phyloP scores from a whole-genome alignment of 2,329 filamentous ascomycete species.

The Botryotinia convoluta region DNA sequence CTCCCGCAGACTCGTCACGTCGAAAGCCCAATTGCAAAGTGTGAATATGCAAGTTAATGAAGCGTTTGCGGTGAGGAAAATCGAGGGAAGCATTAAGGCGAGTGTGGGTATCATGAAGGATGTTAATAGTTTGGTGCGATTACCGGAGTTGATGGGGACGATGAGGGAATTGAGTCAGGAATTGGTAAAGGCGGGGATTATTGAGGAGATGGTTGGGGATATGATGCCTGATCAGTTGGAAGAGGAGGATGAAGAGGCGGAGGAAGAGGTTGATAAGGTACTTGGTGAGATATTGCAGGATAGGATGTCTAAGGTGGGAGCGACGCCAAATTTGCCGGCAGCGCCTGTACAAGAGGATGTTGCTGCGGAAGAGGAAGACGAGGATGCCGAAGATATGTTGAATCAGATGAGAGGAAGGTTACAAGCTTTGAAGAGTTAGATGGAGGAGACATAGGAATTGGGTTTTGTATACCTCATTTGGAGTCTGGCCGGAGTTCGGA shows the following conservation, averaged over 20 bases:
- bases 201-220: conserved; percentile 96
- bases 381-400: conserved; percentile 85
- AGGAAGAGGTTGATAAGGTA: conserved; percentile 88
- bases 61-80: conserved; percentile 92
- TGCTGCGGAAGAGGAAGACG: conserved; percentile 69
- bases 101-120: conserved; percentile 96
- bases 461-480: conserved; percentile 10
- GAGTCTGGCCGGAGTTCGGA: conserved; percentile 8
- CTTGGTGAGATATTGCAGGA: conserved; percentile 88
- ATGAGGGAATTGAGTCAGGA: conserved; percentile 87
- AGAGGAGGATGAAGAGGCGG: conserved; percentile 71
- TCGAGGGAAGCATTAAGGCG: conserved; percentile 84
- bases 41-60: conserved; percentile 98
- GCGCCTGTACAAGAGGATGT: conserved; percentile 50
- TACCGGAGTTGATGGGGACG: conserved; percentile 83
- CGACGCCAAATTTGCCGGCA: conserved; percentile 53
- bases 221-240: conserved; percentile 73
- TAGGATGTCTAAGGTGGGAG: conserved; percentile 64
- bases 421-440: conserved; percentile 82
- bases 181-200: conserved; percentile 90
- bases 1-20: conserved; percentile 70
- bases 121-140: conserved; percentile 77
- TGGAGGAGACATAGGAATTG: background rate
- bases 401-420: conserved; percentile 90
- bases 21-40: conserved; percentile 85